Percentiles rank a stretch among this genome's conserved stretches.
phyloP scores from a whole-genome alignment of 768 basidiomycete species.

The Dacryopinax primogenitus region DNA sequence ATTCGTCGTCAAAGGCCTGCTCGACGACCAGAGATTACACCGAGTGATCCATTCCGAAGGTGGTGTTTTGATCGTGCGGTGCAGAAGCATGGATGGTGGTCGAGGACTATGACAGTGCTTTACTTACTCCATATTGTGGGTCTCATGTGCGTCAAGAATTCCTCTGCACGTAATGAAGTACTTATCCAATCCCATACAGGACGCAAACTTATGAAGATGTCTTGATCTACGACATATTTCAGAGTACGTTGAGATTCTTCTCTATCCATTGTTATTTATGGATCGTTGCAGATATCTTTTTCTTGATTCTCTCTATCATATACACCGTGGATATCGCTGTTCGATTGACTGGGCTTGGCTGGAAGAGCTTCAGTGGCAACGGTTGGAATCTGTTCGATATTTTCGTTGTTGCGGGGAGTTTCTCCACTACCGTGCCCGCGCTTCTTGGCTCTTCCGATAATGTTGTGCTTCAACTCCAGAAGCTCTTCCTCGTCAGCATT shows the following conservation, averaged over 20 bases:
- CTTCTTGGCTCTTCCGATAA: slow-evolving; percentile 39
- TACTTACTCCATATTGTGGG: slow-evolving; percentile 71
- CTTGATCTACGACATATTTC: slow-evolving; percentile 38
- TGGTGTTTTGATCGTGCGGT: slow-evolving; percentile 93
- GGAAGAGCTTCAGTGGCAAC: slow-evolving; percentile 69
- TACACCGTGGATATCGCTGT: slow-evolving; percentile 67
- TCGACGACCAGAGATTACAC: slow-evolving; percentile 56
- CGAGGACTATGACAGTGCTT: slow-evolving; percentile 58
- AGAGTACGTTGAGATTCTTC: slow-evolving; percentile 37
- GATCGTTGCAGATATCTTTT: slow-evolving; percentile 49
- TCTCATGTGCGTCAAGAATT: slow-evolving; percentile 67
- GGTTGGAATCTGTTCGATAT: slow-evolving; percentile 94
- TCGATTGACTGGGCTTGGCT: slow-evolving; percentile 73
- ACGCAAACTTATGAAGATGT: slow-evolving; percentile 59
- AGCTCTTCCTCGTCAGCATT: slow-evolving; percentile 84
- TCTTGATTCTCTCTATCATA: slow-evolving; percentile 55
- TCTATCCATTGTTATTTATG: slow-evolving; percentile 8
- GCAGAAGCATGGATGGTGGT: slow-evolving; percentile 90
- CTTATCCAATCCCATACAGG: slow-evolving; percentile 34
- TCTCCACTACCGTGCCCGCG: slow-evolving; percentile 64
- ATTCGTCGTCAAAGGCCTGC: slow-evolving; percentile 79
- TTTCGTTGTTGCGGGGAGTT: slow-evolving; percentile 63
- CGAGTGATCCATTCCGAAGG: slow-evolving; percentile 40
- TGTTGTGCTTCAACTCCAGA: slow-evolving; percentile 47
- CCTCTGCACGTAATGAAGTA: background rate